A percentile compares a stretch with the other conserved stretches of the same genome.
Conservation (phyloP, 2,329 filamentous ascomycete species). For the Fusarium pseudonygamai region DNA sequence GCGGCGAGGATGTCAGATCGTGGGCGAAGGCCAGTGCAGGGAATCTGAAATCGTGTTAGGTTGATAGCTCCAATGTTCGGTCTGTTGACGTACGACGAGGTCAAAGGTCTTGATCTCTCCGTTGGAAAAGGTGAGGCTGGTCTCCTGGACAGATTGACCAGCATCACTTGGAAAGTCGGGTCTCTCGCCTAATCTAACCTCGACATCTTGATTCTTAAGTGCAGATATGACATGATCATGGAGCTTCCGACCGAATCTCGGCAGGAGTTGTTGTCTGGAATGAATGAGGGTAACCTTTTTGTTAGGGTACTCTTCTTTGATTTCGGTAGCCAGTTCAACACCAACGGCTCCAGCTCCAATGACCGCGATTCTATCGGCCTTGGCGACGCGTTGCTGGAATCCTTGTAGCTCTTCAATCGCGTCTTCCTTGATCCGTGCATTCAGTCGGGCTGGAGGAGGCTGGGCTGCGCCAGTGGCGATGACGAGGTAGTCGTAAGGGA, state of each 20-base stretch:
- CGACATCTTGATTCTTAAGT: background rate
- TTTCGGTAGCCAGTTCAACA: conserved; percentile 16
- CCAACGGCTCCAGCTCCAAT: conserved; percentile 28
- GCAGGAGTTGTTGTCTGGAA: conserved; percentile 15
- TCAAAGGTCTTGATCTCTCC: conserved; percentile 1
- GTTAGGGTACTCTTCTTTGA: conserved; percentile 1
- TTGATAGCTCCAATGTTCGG: rapidly evolving
- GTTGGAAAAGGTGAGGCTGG: background rate
- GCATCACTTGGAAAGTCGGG: background rate
- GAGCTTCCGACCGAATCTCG: conserved; percentile 14
- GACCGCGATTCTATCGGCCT: background rate
- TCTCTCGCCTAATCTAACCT: conserved; percentile 1
- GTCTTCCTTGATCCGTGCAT: background rate
- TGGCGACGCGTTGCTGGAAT: background rate
- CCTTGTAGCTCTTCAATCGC: conserved; percentile 10
- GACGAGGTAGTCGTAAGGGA: conserved; percentile 14
- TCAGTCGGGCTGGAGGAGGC: conserved; percentile 17
- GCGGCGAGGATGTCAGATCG: background rate
- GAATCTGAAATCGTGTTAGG: background rate
- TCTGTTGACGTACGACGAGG: background rate
- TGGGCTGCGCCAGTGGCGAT: conserved; percentile 30
- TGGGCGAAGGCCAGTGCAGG: conserved; percentile 23
- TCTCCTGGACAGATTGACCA: background rate
- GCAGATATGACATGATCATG: background rate
- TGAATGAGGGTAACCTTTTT: conserved; percentile 20